These are phyloP conservation scores for Saccharomycopsis sp. DNA, from an alignment of 805 yeast species.

Conservation along the genomic window DNA sequence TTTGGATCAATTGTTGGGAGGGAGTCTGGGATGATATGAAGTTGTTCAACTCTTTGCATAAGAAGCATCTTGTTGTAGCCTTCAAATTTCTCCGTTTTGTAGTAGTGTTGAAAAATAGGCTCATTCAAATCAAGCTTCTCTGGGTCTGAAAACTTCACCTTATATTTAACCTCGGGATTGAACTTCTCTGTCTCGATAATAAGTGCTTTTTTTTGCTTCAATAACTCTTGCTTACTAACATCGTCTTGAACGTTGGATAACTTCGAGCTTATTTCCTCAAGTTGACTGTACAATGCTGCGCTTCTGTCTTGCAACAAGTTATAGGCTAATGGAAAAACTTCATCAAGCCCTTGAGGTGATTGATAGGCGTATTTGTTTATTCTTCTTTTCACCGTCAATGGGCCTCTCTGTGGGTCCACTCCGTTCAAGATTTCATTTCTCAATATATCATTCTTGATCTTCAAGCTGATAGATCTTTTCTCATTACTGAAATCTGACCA, in stretches of 20 bases:
- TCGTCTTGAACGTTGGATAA: constrained; percentile 24
- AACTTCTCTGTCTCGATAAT: constrained; percentile 56
- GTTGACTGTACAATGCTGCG: constrained; percentile 35
- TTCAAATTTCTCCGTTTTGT: constrained; percentile 63
- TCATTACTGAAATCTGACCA: constrained; percentile 13
- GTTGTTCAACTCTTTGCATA: constrained; percentile 88
- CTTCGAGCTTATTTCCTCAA: constrained; percentile 32
- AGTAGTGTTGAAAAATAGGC: constrained; percentile 73
- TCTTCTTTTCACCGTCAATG: constrained; percentile 42
- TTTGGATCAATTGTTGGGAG: constrained; percentile 80
- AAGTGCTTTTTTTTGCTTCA: constrained; percentile 28
- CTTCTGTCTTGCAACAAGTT: constrained; percentile 46
- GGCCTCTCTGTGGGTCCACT: constrained; percentile 36
- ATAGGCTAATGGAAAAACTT: constrained; percentile 66
- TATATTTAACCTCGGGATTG: constrained; percentile 83
- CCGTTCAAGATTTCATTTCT: constrained; percentile 32
- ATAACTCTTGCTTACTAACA: constrained; percentile 9
- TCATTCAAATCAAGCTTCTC: constrained; percentile 54
- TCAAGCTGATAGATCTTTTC: constrained; percentile 20
- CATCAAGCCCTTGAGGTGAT: constrained; percentile 64
- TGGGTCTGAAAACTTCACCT: constrained; percentile 41
- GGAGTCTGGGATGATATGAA: constrained; percentile 87
- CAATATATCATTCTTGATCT: constrained; percentile 24
- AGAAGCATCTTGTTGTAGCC: constrained; percentile 60
- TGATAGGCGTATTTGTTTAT: constrained; percentile 46